Evolutionary conservation across 345 rosid species (phyloP).

Genomic region (Linum trigynum): DNA sequence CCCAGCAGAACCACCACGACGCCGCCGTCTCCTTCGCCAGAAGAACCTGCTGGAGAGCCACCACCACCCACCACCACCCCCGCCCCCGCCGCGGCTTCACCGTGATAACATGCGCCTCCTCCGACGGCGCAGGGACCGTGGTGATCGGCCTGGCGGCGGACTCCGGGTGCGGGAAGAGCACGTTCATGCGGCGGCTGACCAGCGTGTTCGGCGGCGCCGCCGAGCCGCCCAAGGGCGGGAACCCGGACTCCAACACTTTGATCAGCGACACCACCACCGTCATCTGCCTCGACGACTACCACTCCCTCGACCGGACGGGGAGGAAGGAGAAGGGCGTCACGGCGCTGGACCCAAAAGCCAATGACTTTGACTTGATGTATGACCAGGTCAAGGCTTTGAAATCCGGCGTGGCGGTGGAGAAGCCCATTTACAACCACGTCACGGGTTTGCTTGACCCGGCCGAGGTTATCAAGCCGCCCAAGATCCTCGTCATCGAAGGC

Average conservation of each 20-base stretch:
- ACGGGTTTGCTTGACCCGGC: constrained; percentile 86
- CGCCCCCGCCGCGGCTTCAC: constrained; percentile 6
- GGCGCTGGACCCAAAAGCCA: constrained; percentile 89
- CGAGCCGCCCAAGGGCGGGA: constrained; percentile 87
- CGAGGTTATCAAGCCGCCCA: constrained; percentile 85
- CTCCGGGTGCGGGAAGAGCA: constrained; percentile 8
- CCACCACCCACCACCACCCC: constrained; percentile 16
- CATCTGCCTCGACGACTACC: constrained; percentile 88
- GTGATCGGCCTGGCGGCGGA: constrained; percentile 4
- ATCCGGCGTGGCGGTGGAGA: constrained; percentile 62
- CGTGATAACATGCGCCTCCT: constrained; percentile 54
- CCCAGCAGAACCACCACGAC: constrained; percentile 36
- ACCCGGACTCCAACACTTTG: constrained; percentile 93
- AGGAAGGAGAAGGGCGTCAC: constrained; percentile 89
- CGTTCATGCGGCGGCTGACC: constrained; percentile 46
- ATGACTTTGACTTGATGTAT: constrained; percentile 89
- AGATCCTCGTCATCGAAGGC: constrained; percentile 96
- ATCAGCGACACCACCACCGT: constrained; percentile 88
- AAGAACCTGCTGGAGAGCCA: neutral
- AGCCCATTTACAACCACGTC: constrained; percentile 93
- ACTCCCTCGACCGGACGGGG: constrained; percentile 76
- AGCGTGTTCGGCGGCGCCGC: constrained; percentile 96
- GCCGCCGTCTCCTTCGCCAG: constrained; percentile 42
- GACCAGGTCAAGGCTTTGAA: constrained; percentile 90
- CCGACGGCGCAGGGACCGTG: constrained; percentile 24